Conservation (phyloP, 2,329 filamentous ascomycete species). For the Ophiognomonia clavigignenti-juglandacearum region DNA sequence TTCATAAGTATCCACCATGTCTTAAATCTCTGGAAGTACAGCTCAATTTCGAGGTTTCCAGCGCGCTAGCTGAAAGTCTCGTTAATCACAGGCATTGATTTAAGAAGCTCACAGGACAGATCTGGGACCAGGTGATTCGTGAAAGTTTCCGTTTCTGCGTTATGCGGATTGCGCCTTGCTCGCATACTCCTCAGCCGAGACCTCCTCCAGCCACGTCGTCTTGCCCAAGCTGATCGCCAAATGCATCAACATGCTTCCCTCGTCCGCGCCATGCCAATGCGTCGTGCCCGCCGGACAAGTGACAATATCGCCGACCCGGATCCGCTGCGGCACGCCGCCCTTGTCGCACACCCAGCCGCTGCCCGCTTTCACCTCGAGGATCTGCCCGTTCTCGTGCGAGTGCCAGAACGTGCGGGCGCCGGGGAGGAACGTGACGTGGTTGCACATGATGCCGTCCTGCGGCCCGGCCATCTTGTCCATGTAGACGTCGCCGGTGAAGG, state of each 20-base stretch:
- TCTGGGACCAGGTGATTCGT: too few species aligned
- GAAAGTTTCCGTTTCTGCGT: too few species aligned
- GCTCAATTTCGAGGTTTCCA: too few species aligned
- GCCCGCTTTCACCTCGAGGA: conserved; percentile 34
- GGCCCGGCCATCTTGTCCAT: conserved; percentile 11
- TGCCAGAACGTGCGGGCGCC: conserved; percentile 40
- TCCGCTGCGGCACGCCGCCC: conserved; percentile 28
- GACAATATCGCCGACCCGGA: conserved; percentile 36
- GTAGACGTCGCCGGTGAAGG: conserved; percentile 11
- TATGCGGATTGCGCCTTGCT: too few species aligned
- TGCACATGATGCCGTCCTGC: conserved; percentile 7
- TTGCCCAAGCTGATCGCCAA: conserved; percentile 31
- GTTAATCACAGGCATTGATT: too few species aligned
- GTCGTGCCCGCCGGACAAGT: conserved; percentile 34
- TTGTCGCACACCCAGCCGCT: conserved; percentile 37
- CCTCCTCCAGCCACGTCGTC: conserved; percentile 31
- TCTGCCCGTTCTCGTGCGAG: conserved; percentile 37
- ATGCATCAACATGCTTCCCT: conserved; percentile 35
- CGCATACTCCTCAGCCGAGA: conserved; percentile 31
- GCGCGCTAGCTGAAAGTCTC: too few species aligned
- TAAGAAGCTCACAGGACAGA: too few species aligned
- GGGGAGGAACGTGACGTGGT: conserved; percentile 35
- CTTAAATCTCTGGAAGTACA: too few species aligned
- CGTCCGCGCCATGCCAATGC: conserved; percentile 41
- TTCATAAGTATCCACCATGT: too few species aligned